Evolutionary conservation across 139 green algal species (phyloP).

Genomic region (Spirogloea muscicola): DNA sequence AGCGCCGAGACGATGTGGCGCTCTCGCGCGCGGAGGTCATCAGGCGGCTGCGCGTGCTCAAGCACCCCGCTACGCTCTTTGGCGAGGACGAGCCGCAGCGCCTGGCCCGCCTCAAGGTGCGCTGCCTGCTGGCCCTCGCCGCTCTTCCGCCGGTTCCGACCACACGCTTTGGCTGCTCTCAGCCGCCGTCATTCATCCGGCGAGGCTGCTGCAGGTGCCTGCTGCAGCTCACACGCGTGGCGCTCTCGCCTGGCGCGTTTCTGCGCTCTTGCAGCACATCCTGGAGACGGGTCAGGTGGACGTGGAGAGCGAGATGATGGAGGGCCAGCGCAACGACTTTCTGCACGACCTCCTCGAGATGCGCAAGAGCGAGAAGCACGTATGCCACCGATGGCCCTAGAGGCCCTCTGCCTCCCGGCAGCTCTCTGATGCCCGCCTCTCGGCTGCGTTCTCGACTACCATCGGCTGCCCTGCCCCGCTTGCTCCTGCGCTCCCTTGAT

Average conservation of each 20-base stretch:
- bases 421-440: no score
- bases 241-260: no score
- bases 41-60: conserved; percentile 71
- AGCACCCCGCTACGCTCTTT: conserved; percentile 88
- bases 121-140: neutral
- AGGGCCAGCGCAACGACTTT: conserved; percentile 51
- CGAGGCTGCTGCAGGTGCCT: no score
- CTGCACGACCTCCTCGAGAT: conserved; percentile 27
- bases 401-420: no score
- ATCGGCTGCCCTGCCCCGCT: no score
- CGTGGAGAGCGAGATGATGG: conserved; percentile 28
- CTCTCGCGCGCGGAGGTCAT: conserved; percentile 73
- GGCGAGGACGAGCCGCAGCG: conserved; percentile 65
- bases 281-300: conserved; percentile 38
- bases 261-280: no score
- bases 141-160: neutral
- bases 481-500: no score
- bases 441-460: no score
- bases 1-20: conserved; percentile 11
- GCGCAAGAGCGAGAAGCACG: conserved; percentile 26
- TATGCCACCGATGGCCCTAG: no score
- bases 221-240: no score
- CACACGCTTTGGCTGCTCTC: no score
- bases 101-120: conserved; percentile 12
- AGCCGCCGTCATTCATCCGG: no score